Percentiles rank a stretch among this genome's conserved stretches.
These are phyloP conservation scores for Peltaster fructicola DNA, from an alignment of 2,329 filamentous ascomycete species.

Conservation along the genomic window DNA sequence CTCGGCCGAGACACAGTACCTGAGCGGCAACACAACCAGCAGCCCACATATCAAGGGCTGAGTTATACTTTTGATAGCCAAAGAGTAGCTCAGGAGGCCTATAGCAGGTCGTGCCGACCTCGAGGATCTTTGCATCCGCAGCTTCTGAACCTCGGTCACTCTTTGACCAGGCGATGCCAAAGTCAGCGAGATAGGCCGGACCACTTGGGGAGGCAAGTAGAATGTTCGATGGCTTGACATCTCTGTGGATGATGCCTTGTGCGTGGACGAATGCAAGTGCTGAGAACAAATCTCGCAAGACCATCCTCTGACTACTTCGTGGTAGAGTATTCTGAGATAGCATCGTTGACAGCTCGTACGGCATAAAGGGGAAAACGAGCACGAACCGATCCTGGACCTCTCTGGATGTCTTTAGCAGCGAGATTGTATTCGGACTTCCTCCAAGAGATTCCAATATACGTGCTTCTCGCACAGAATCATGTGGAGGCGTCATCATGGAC, in stretches of 20 bases:
- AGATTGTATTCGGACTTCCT: slow-evolving; percentile 42
- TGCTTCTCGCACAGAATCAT: slow-evolving; percentile 65
- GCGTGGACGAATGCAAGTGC: slow-evolving; percentile 56
- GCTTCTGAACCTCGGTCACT: slow-evolving; percentile 42
- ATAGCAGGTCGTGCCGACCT: slow-evolving; percentile 86
- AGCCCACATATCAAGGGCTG: slow-evolving; percentile 74
- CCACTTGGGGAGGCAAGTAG: slow-evolving; percentile 28
- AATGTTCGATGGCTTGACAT: slow-evolving; percentile 85
- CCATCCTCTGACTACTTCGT: slow-evolving; percentile 21
- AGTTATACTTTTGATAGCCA: slow-evolving; percentile 55
- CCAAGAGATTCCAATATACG: slow-evolving; percentile 48
- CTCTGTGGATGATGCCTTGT: slow-evolving; percentile 70
- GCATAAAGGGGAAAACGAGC: slow-evolving; percentile 72
- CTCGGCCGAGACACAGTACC: slow-evolving; percentile 36
- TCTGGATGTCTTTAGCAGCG: slow-evolving; percentile 53
- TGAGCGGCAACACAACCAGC: slow-evolving; percentile 73
- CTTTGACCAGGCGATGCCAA: slow-evolving; percentile 77
- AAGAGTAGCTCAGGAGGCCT: slow-evolving; percentile 82
- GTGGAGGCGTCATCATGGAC: slow-evolving; percentile 55
- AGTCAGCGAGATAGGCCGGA: slow-evolving; percentile 72
- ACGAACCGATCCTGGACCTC: slow-evolving; percentile 56
- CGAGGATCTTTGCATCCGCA: slow-evolving; percentile 56
- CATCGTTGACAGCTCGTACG: slow-evolving; percentile 51
- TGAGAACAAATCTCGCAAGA: slow-evolving; percentile 51
- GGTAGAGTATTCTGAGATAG: slow-evolving; percentile 28